Base-by-base conservation (phyloP, 2,329 filamentous ascomycete species). In the Xylariaceae sp. region DNA sequence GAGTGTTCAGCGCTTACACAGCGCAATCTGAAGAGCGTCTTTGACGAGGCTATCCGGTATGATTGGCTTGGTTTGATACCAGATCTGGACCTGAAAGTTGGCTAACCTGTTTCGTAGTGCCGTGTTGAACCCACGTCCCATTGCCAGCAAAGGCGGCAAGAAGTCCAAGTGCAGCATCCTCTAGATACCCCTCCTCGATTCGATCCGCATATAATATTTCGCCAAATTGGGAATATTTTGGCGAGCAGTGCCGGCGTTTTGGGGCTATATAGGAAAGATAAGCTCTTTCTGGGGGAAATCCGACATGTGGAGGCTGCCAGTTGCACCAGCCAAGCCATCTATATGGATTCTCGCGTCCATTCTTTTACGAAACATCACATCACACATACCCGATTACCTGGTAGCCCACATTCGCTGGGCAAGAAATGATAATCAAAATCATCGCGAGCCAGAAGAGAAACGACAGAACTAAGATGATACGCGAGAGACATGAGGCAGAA, bases 1-100 rank as follows among this genome's bases (percentile, higher is more conserved):
- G 94, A 99, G 75, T 99, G 94, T 76, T 97, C 94, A 47, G 94
- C 94, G 44, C 78, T 99, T 62, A 99, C 94, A 36, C 94, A 97
- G 78, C 82, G 93, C 67, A 97, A 97, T 73, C 75, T 99, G 64
- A 99, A 99, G 86, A 96, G 90, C 66, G 94, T 99, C 45, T 99
- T 99, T 69, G 94, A 99, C 69, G 93, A 97, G 75, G 94, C 94
- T 33, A 99, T 99, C 69, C 87, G 94, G 94, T 97, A 76, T 64
- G 4, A 9, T 16, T 14, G 62, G 65, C 50, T 66, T 60, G 59
- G 57, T 28, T 28, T 7, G 7, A 28, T 28, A 28, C 60, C 50
- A 60, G 66, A 53, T 51, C 66, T 69, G 51, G 33, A 36, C 5
- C 11, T 31, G 13, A 11, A 33, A n/a, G 39, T 47, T 49, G 61